Conservation (phyloP, 208 protist species). For the Strigomonas culicis region DNA sequence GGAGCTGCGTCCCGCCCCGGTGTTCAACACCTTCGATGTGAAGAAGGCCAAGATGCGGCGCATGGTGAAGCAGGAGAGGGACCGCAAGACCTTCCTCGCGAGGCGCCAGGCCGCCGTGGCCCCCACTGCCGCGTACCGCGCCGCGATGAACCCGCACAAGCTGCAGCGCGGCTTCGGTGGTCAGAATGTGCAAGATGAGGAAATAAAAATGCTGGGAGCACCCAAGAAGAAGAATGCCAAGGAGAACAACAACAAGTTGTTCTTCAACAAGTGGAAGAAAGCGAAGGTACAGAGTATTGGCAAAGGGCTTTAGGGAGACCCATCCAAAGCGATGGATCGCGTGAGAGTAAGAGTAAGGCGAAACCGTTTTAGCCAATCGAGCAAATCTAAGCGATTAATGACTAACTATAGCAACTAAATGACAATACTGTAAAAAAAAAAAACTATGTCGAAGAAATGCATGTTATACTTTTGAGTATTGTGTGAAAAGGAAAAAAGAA, state of each 20-base stretch:
- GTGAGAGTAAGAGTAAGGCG: conserved; percentile 6
- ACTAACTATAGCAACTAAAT: not conserved
- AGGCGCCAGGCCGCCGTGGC: conserved; percentile 60
- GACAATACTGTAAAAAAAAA: not conserved
- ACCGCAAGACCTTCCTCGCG: conserved; percentile 36
- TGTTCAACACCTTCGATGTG: conserved; percentile 79
- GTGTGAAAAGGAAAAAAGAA: too few relatives aligned
- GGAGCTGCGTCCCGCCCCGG: conserved; percentile 50
- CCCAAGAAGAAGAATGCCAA: conserved; percentile 21
- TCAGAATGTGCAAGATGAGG: conserved; percentile 28
- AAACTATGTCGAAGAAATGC: not conserved
- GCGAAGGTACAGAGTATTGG: conserved; percentile 57
- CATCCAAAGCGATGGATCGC: too few relatives aligned
- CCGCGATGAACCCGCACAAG: conserved; percentile 73
- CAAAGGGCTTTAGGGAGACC: conserved; percentile 38
- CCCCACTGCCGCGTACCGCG: conserved; percentile 72
- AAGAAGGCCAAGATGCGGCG: conserved; percentile 71
- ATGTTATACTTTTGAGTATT: not conserved
- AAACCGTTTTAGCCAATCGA: not conserved
- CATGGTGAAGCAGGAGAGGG: conserved; percentile 65
- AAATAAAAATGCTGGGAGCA: conserved; percentile 53
- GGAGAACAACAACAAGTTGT: conserved; percentile 20
- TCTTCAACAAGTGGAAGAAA: conserved; percentile 68
- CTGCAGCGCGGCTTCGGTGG: conserved; percentile 53
- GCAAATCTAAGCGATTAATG: not conserved